These are phyloP conservation scores for Clonostachys rhizophaga DNA, from an alignment of 2,329 filamentous ascomycete genomes.

Conservation along the genomic window DNA sequence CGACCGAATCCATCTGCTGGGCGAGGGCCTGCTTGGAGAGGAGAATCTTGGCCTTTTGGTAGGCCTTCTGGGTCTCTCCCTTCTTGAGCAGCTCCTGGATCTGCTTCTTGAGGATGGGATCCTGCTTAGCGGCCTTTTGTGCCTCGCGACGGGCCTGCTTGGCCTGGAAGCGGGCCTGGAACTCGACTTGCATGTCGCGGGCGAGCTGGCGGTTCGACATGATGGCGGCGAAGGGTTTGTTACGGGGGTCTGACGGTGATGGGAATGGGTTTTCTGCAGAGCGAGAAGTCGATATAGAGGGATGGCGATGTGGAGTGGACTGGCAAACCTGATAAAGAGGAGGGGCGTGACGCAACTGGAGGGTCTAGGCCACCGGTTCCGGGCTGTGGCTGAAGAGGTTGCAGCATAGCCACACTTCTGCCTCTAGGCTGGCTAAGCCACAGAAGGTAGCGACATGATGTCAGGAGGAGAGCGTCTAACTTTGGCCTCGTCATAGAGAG, in stretches of 20 bases:
- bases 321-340: too few species aligned
- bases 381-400: too few species aligned
- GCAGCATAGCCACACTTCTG: too few species aligned
- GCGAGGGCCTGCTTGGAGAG: conserved; percentile 58
- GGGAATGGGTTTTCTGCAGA: too few species aligned
- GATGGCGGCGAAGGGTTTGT: conserved; percentile 10
- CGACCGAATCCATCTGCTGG: conserved; percentile 60
- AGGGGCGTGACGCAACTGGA: too few species aligned
- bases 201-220: conserved; percentile 57
- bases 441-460: too few species aligned
- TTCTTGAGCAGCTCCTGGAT: conserved; percentile 60
- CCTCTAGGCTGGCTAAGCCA: too few species aligned
- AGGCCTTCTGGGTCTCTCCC: conserved; percentile 58
- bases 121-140: conserved; percentile 56
- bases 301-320: too few species aligned
- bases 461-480: too few species aligned
- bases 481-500: background rate
- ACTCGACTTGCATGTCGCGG: conserved; percentile 59
- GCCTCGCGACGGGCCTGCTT: conserved; percentile 59
- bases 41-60: conserved; percentile 59
- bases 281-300: too few species aligned
- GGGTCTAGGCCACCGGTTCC: too few species aligned
- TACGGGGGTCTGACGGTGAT: background rate
- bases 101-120: conserved; percentile 57
- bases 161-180: conserved; percentile 59